A percentile compares a stretch with the other conserved stretches of the same genome.
Conservation (phyloP, 352 stramenopile genomes). For the Globisporangium carolinianum region DNA sequence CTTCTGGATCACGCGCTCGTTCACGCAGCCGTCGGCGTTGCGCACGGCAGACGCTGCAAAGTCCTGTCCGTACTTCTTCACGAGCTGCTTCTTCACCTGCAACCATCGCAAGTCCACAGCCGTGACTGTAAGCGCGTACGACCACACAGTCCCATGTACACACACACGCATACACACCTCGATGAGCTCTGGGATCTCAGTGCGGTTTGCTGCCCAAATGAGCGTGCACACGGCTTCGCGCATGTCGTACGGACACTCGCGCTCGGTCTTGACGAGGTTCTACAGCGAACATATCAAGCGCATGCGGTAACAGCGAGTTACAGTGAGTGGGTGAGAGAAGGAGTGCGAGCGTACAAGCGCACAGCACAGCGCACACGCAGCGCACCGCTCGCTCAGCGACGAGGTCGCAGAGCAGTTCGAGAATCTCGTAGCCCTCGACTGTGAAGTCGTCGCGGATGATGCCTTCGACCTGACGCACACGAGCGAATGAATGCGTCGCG, state of each 20-base stretch:
- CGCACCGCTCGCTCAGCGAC: slow-evolving; percentile 86
- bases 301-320: not conserved
- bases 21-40: slow-evolving; percentile 88
- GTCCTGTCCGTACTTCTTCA: slow-evolving; percentile 87
- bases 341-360: not conserved
- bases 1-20: slow-evolving; percentile 90
- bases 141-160: not conserved
- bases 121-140: not conserved
- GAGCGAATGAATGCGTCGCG: not conserved
- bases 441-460: slow-evolving; percentile 96
- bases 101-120: not conserved
- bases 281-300: slow-evolving; percentile 9
- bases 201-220: slow-evolving; percentile 89
- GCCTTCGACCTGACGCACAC: slow-evolving; percentile 55
- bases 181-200: slow-evolving; percentile 90
- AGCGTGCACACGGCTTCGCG: slow-evolving; percentile 89
- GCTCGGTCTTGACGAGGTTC: slow-evolving; percentile 87
- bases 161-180: slow-evolving; percentile 39
- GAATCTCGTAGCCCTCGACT: slow-evolving; percentile 94
- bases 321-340: not conserved
- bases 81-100: slow-evolving; percentile 81
- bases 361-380: not conserved
- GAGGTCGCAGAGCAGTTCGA: slow-evolving; percentile 92
- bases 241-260: slow-evolving; percentile 92
- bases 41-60: slow-evolving; percentile 74